phyloP scores from a whole-genome alignment of 2,329 filamentous ascomycete species.

The Phoma sp. region DNA sequence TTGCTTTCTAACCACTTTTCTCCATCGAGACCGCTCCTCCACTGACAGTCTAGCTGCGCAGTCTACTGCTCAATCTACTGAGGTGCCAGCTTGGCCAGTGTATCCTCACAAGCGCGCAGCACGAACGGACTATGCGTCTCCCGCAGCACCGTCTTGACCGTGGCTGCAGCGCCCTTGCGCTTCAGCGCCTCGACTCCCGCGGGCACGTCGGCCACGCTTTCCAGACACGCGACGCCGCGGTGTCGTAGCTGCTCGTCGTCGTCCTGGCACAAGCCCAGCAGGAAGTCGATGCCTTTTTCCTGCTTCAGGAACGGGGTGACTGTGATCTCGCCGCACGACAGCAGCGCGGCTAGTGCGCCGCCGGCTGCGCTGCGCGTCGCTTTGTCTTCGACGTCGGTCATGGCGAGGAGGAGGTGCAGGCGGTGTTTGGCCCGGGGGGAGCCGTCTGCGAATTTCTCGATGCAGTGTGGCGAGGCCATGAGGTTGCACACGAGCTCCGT shows the following conservation, averaged over 20 bases:
- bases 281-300: slow-evolving; percentile 73
- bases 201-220: slow-evolving; percentile 72
- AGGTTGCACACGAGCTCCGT: slow-evolving; percentile 93
- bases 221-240: slow-evolving; percentile 76
- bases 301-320: slow-evolving; percentile 71
- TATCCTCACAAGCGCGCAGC: slow-evolving; percentile 72
- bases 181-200: slow-evolving; percentile 48
- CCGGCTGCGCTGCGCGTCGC: slow-evolving; percentile 83
- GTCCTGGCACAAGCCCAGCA: slow-evolving; percentile 82
- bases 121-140: slow-evolving; percentile 73
- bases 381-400: slow-evolving; percentile 83
- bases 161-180: slow-evolving; percentile 68
- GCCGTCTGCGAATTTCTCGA: slow-evolving; percentile 72
- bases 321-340: slow-evolving; percentile 72
- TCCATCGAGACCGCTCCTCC: too few species aligned
- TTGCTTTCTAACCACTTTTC: too few species aligned
- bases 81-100: slow-evolving; percentile 69
- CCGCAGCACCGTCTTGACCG: slow-evolving; percentile 73
- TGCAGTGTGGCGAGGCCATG: slow-evolving; percentile 70
- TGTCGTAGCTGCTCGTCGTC: slow-evolving; percentile 69
- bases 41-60: too few species aligned
- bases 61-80: slow-evolving; percentile 8
- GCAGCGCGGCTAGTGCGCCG: slow-evolving; percentile 84
- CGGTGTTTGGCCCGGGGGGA: slow-evolving; percentile 71
- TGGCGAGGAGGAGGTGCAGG: slow-evolving; percentile 82